phyloP scores from a whole-genome alignment of 2,329 filamentous ascomycete genomes.

The Cytospora mali region DNA sequence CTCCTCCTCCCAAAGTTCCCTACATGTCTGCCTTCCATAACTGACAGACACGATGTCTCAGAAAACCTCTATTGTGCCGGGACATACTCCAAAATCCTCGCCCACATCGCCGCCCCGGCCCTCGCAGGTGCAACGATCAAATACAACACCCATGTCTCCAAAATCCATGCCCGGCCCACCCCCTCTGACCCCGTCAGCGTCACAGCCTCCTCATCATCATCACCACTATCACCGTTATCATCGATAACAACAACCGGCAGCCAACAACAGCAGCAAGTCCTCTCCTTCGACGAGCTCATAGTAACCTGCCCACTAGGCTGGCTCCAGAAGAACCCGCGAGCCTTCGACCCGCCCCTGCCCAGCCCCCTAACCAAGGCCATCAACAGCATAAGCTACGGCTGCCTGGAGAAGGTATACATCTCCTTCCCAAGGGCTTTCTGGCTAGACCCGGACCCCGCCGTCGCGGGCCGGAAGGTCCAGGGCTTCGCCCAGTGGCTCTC shows the following conservation, averaged over 20 bases:
- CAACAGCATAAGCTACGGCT: conserved; percentile 67
- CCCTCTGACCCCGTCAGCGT: conserved; percentile 24
- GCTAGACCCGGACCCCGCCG: conserved; percentile 46
- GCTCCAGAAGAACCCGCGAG: conserved; percentile 60
- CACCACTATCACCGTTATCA: neutral
- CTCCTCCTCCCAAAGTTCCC: too few relatives aligned
- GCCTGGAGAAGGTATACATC: conserved; percentile 70
- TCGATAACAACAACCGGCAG: neutral
- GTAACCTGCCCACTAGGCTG: conserved; percentile 70
- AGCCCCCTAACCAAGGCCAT: conserved; percentile 62
- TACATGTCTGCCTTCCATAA: neutral
- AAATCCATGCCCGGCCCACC: conserved; percentile 42
- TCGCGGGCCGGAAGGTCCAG: conserved; percentile 48
- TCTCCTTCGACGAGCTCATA: conserved; percentile 66
- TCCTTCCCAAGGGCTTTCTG: conserved; percentile 79
- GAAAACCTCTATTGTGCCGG: conserved; percentile 63
- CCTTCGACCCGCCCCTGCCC: conserved; percentile 65
- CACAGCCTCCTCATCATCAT: conserved; percentile 8
- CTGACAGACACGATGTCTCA: conserved; percentile 33
- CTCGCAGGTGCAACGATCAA: conserved; percentile 57
- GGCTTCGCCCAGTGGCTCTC: conserved; percentile 78
- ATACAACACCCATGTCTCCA: conserved; percentile 50
- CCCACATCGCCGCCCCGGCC: conserved; percentile 60
- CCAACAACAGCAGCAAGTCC: neutral
- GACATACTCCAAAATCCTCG: conserved; percentile 61